Conservation (phyloP, 345 rosid species). For the Aegle marmelos region DNA sequence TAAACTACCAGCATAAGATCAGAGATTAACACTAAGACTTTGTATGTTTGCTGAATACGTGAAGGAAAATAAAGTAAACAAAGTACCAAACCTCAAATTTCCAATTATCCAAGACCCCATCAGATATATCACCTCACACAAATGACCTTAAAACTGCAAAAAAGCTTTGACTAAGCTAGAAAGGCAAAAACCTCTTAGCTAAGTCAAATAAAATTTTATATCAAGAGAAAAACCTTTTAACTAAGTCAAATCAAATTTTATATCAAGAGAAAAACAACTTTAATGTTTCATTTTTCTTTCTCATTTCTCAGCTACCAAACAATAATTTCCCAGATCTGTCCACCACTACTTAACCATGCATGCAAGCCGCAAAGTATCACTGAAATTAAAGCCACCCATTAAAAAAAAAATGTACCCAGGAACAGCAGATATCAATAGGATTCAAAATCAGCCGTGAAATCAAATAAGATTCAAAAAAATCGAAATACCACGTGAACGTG, state of each 20-base stretch:
- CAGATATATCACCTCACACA: neutral
- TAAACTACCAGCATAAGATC: slow-evolving; percentile 1
- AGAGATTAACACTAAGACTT: neutral
- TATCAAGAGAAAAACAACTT: neutral
- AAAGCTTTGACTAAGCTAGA: neutral
- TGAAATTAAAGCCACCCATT: neutral
- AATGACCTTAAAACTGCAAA: neutral
- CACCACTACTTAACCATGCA: slow-evolving; percentile 11
- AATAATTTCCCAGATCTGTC: slow-evolving; percentile 25
- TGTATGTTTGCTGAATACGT: neutral
- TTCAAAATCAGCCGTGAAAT: neutral
- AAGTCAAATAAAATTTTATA: neutral
- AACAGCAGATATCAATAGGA: neutral
- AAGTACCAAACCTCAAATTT: slow-evolving; percentile 6
- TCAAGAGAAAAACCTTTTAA: neutral
- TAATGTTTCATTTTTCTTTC: neutral
- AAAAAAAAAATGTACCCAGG: neutral
- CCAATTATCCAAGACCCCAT: neutral
- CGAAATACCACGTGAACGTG: too few relatives aligned
- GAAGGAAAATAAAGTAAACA: neutral
- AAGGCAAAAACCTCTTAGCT: neutral
- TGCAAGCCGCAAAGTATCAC: neutral
- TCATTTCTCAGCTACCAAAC: slow-evolving; percentile 7
- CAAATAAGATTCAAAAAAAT: neutral
- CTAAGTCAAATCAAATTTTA: neutral